Evolutionary conservation across 2,329 filamentous ascomycete genomes (phyloP).

Genomic region (Ascochyta rabiei): DNA sequence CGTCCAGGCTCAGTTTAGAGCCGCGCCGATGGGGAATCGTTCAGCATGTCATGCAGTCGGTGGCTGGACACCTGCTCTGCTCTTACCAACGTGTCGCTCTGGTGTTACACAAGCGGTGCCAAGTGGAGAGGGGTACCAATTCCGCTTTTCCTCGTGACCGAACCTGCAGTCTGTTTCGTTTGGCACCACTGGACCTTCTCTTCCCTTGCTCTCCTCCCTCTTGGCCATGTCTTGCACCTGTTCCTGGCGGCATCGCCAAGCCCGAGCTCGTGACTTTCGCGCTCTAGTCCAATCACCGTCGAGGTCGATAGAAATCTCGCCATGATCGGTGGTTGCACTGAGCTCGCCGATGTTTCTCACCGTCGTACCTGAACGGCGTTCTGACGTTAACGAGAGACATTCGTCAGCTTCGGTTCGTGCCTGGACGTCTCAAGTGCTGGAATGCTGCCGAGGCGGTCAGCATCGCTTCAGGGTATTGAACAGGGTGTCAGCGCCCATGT

Average conservation of each 20-base stretch:
- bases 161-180: constrained; percentile 20
- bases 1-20: constrained; percentile 28
- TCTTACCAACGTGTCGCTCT: constrained; percentile 6
- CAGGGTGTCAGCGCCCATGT: not conserved
- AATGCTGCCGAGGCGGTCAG: constrained; percentile 16
- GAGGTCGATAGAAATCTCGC: not conserved
- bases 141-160: constrained; percentile 14
- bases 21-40: constrained; percentile 25
- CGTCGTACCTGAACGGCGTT: constrained; percentile 15
- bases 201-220: constrained; percentile 6
- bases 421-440: constrained; percentile 8
- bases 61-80: constrained; percentile 2
- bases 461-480: constrained; percentile 3
- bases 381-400: constrained; percentile 12
- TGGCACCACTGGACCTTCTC: constrained; percentile 6
- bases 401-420: constrained; percentile 12
- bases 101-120: constrained; percentile 22
- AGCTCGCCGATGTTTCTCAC: constrained; percentile 14
- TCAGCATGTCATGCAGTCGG: constrained; percentile 26
- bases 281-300: constrained; percentile 2
- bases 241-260: not conserved
- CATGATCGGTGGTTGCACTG: constrained; percentile 4
- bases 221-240: constrained; percentile 5
- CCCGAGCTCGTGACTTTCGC: not conserved
- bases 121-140: constrained; percentile 15